These are phyloP conservation scores for Areca catechu DNA, from an alignment of 176 grass and related monocot species.

Conservation along the genomic window DNA sequence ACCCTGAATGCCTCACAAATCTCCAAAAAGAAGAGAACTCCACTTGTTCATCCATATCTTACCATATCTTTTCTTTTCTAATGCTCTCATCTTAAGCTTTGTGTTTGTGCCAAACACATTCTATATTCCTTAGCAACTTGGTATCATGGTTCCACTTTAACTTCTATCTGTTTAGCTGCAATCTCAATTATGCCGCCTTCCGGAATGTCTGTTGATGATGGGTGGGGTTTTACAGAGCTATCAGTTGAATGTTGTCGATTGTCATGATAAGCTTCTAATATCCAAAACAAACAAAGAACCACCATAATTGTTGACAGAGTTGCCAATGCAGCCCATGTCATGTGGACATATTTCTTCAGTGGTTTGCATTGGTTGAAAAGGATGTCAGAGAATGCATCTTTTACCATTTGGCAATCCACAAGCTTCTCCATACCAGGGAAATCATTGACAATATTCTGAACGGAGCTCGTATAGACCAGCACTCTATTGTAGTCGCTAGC, in stretches of 20 bases:
- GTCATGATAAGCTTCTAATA: not conserved
- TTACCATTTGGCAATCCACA: conserved; percentile 57
- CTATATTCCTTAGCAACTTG: too few relatives aligned
- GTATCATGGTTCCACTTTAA: too few relatives aligned
- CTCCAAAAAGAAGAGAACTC: too few relatives aligned
- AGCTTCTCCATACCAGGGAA: conserved; percentile 80
- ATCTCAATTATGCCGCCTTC: too few relatives aligned
- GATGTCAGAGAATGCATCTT: conserved; percentile 69
- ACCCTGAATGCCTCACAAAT: too few relatives aligned
- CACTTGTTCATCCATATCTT: too few relatives aligned
- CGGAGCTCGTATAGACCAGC: conserved; percentile 65
- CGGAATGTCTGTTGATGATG: conserved; percentile 14
- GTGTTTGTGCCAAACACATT: too few relatives aligned
- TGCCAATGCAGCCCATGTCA: conserved; percentile 42
- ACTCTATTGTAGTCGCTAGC: conserved; percentile 67
- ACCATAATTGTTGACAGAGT: conserved; percentile 32
- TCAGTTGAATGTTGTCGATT: not conserved
- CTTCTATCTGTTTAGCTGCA: too few relatives aligned
- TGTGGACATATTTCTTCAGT: conserved; percentile 29
- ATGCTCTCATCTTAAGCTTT: too few relatives aligned
- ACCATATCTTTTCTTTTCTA: too few relatives aligned
- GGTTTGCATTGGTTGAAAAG: conserved; percentile 50
- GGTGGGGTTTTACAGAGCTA: conserved; percentile 36
- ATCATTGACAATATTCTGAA: conserved; percentile 81
- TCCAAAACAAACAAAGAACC: conserved; percentile 16